Conservation (phyloP, 495 filamentous ascomycete genomes). For the Podospora appendiculata region DNA sequence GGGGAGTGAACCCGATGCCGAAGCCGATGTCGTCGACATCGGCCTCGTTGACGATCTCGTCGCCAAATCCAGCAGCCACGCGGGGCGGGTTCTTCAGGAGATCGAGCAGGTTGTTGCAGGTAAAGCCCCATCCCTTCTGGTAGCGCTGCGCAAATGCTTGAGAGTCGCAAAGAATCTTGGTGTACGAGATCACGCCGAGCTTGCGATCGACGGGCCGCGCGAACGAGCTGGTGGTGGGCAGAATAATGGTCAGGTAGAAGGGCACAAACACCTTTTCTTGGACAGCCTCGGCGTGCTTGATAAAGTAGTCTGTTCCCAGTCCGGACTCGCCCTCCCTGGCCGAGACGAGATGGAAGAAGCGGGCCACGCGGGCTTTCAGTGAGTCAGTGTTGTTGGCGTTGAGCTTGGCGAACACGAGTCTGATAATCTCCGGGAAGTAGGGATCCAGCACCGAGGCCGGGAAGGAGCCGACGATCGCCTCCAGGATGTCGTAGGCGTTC, state of each 20-base stretch:
- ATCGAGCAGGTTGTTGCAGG: conserved; percentile 76
- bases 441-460: conserved; percentile 60
- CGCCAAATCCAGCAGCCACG: conserved; percentile 50
- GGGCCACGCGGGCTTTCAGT: conserved; percentile 72
- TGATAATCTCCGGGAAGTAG: conserved; percentile 74
- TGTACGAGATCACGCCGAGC: conserved; percentile 82
- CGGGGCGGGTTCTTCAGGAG: conserved; percentile 80
- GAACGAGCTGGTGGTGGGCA: conserved; percentile 83
- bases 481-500: conserved; percentile 83
- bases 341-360: conserved; percentile 87
- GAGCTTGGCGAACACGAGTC: conserved; percentile 74
- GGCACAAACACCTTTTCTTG: conserved; percentile 74
- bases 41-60: conserved; percentile 71
- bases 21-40: conserved; percentile 94
- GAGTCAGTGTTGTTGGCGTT: conserved; percentile 69
- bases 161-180: conserved; percentile 80
- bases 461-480: conserved; percentile 65
- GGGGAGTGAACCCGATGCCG: conserved; percentile 82
- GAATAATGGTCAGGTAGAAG: conserved; percentile 76
- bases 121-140: conserved; percentile 83
- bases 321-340: conserved; percentile 63
- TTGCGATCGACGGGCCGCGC: conserved; percentile 84
- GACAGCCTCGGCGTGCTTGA: conserved; percentile 68
- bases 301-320: conserved; percentile 82
- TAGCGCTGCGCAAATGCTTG: conserved; percentile 65